Base-by-base conservation (phyloP, 805 yeast species). In the Candida bentonensis region DNA sequence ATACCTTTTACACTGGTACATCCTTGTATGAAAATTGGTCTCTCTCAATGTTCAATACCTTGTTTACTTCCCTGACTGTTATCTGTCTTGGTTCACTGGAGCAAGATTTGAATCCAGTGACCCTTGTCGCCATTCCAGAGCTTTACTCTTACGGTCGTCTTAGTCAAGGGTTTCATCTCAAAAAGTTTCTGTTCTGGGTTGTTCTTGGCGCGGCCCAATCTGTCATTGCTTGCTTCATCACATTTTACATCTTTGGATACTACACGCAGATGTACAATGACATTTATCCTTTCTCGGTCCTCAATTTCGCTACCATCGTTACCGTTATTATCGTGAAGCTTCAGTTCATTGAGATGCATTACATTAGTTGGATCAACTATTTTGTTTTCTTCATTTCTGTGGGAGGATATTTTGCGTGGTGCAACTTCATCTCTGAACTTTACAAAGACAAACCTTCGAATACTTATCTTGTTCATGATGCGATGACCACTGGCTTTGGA, bases 1-100 rank as follows among this genome's bases (percentile, higher is more conserved):
- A 79, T 57, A 79, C 95, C 0, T 66, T 85, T 65, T 92, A 84
- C 61, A 83, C 97, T 0, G 98, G 98, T 1, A 79, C 95, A 0
- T 86, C 96, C 0, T 61, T 89, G 52, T 92, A 85, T 61, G 98
- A 94, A 58, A 80, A 89, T 34, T 88, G 96, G 95, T 88, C 97
- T 1, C 69, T 92, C 47, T 84, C 96, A 0, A 88, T 94, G 96
- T 92, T 83, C 67, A 94, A 92, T 60, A 94, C 98, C 0, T 69
- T 92, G 49, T 94, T 92, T 65, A 89, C 98, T 0, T 85, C 96
- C 0, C 67, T 92, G 42, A 88, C 96, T 0, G 97, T 92, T 2
- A 62, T 92, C 30, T 82, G 94, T 55, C 69, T 92, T 44, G 99
- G 99, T n/a, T 84, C 88, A 77, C 82, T 92, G 62, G 95, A 89